Evolutionary conservation across 1,139 yeast species (phyloP).

Genomic region (Taphrina flavorubra): DNA sequence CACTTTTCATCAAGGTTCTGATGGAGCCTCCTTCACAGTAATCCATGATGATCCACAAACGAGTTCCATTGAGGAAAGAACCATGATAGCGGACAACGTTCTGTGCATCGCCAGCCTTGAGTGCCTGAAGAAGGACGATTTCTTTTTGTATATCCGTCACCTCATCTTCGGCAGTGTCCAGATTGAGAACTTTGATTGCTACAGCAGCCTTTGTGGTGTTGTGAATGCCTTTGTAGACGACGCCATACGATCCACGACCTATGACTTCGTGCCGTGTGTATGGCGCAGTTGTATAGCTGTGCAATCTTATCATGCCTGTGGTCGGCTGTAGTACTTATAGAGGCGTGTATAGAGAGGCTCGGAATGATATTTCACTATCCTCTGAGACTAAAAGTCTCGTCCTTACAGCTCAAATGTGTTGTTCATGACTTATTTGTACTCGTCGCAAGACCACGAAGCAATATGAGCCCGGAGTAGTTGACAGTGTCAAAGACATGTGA

Average conservation of each 20-base stretch:
- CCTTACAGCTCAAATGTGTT: neutral
- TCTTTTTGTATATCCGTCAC: slow-evolving; percentile 95
- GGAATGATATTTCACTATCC: neutral
- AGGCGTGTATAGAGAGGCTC: neutral
- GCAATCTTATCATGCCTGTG: neutral
- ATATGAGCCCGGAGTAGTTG: too few species aligned
- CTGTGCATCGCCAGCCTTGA: slow-evolving; percentile 71
- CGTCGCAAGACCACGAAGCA: neutral
- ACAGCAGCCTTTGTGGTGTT: slow-evolving; percentile 72
- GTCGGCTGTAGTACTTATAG: neutral
- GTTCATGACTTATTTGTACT: neutral
- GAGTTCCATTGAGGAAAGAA: slow-evolving; percentile 80
- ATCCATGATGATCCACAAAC: slow-evolving; percentile 97
- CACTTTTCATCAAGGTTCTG: slow-evolving; percentile 84
- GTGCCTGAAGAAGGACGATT: slow-evolving; percentile 79
- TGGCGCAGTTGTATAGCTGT: neutral
- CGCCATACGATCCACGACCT: slow-evolving; percentile 96
- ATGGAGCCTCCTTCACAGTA: slow-evolving; percentile 96
- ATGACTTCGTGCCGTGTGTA: slow-evolving; percentile 80
- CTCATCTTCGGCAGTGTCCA: slow-evolving; percentile 93
- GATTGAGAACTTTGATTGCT: slow-evolving; percentile 89
- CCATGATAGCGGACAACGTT: slow-evolving; percentile 94
- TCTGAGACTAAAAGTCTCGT: neutral
- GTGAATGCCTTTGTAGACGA: slow-evolving; percentile 84
- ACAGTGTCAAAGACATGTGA: too few species aligned